A percentile compares a stretch with the other conserved stretches of the same genome.
These are phyloP conservation scores for Fraxinus quadrangulata DNA, from an alignment of 257 asterid species.

Conservation along the genomic window DNA sequence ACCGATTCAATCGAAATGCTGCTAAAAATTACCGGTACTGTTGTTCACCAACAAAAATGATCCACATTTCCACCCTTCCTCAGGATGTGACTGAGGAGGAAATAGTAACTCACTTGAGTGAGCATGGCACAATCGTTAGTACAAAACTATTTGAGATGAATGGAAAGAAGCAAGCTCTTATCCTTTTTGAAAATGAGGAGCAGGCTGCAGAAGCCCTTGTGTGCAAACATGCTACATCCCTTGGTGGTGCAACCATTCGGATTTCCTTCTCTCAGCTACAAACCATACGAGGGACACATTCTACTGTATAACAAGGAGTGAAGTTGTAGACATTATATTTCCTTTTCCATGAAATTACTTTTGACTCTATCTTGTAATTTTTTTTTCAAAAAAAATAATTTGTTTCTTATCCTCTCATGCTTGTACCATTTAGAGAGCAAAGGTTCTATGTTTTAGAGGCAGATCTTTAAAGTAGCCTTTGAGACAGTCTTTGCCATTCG, in stretches of 20 bases:
- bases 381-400: background rate
- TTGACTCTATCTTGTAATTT: conserved; percentile 17
- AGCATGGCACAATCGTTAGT: conserved; percentile 67
- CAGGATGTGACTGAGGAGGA: conserved; percentile 81
- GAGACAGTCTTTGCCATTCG: background rate
- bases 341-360: conserved; percentile 19
- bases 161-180: conserved; percentile 93
- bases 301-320: conserved; percentile 17
- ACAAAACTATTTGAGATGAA: conserved; percentile 90
- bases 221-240: conserved; percentile 94
- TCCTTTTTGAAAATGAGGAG: conserved; percentile 86
- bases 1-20: conserved; percentile 94
- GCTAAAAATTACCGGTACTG: conserved; percentile 93
- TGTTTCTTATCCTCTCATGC: background rate
- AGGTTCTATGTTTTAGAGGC: background rate
- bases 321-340: conserved; percentile 33
- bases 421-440: conserved; percentile 7
- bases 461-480: background rate
- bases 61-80: conserved; percentile 90
- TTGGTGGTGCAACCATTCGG: conserved; percentile 78
- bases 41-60: conserved; percentile 96
- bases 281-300: conserved; percentile 50
- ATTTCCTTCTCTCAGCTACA: conserved; percentile 97
- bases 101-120: conserved; percentile 73
- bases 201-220: conserved; percentile 96